Conservation (phyloP, 2,329 filamentous ascomycete genomes). For the Arthroderma sp. region DNA sequence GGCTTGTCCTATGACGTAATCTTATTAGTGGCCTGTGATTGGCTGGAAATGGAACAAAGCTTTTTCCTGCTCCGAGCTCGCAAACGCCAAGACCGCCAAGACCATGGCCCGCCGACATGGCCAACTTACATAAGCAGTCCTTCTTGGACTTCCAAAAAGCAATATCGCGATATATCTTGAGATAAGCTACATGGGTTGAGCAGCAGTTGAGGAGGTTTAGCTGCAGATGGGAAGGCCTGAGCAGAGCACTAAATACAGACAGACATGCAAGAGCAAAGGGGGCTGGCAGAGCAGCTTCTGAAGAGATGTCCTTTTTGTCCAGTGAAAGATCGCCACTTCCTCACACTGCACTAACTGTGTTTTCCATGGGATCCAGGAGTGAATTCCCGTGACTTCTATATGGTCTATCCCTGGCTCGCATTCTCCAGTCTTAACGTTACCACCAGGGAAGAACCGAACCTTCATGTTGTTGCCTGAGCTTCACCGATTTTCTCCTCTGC, state of each 20-base stretch:
- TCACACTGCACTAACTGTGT: not conserved
- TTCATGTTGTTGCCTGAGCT: not conserved
- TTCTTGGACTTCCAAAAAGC: conserved; percentile 1
- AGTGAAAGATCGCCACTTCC: not conserved
- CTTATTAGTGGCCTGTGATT: not conserved
- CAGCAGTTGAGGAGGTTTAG: not conserved
- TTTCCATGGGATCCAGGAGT: not conserved
- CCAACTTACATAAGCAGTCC: not conserved
- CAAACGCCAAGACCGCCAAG: not conserved
- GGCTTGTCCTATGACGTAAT: not conserved
- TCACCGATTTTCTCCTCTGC: not conserved
- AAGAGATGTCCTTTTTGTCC: not conserved
- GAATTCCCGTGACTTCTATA: not conserved
- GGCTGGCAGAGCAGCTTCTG: not conserved
- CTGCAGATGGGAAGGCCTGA: not conserved
- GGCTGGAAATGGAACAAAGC: not conserved
- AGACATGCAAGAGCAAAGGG: not conserved
- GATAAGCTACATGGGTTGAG: not conserved
- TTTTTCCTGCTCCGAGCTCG: not conserved
- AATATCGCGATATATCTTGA: not conserved
- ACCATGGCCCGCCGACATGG: not conserved
- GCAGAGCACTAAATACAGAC: not conserved
- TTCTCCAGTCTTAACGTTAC: not conserved
- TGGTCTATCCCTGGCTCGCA: not conserved
- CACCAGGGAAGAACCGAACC: not conserved